Percentiles rank a stretch among this genome's conserved stretches.
Evolutionary conservation across 768 basidiomycete species (phyloP).

Genomic region (Baorangia bicolor): DNA sequence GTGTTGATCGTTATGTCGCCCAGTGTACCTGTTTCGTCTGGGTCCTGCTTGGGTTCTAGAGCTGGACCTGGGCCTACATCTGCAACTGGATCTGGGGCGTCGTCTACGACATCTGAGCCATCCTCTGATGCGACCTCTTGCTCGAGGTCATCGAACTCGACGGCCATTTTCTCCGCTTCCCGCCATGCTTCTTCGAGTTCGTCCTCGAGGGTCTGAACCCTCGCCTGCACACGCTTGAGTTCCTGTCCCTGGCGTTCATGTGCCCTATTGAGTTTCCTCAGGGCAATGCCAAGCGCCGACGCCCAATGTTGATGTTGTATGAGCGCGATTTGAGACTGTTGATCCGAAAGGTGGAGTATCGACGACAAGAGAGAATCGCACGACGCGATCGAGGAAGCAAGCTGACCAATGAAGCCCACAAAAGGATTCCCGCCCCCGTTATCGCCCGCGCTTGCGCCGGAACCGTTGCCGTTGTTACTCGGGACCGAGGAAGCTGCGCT

Average conservation of each 20-base stretch:
- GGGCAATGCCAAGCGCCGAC: slow-evolving; percentile 73
- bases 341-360: slow-evolving; percentile 58
- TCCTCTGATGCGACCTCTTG: slow-evolving; percentile 20
- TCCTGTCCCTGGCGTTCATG: slow-evolving; percentile 66
- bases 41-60: slow-evolving; percentile 5
- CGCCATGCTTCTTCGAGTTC: slow-evolving; percentile 82
- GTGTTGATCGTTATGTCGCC: slow-evolving; percentile 25
- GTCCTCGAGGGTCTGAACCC: slow-evolving; percentile 57
- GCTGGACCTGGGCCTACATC: slow-evolving; percentile 15
- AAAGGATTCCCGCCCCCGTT: slow-evolving; percentile 38
- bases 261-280: slow-evolving; percentile 77
- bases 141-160: slow-evolving; percentile 67
- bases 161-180: slow-evolving; percentile 69
- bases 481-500: slow-evolving; percentile 35
- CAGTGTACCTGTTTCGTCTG: slow-evolving; percentile 29
- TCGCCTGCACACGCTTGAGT: slow-evolving; percentile 44
- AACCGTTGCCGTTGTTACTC: not conserved
- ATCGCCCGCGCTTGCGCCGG: not conserved
- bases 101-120: not conserved
- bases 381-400: slow-evolving; percentile 56
- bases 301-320: slow-evolving; percentile 67
- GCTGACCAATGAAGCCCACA: slow-evolving; percentile 50
- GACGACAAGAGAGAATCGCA: slow-evolving; percentile 60
- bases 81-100: slow-evolving; percentile 1
- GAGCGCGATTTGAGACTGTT: slow-evolving; percentile 59